Evolutionary conservation across 768 basidiomycete species (phyloP), one percentile per base, ranked within the genome.

Genomic region (Naganishia vaughanmartiniae): DNA sequence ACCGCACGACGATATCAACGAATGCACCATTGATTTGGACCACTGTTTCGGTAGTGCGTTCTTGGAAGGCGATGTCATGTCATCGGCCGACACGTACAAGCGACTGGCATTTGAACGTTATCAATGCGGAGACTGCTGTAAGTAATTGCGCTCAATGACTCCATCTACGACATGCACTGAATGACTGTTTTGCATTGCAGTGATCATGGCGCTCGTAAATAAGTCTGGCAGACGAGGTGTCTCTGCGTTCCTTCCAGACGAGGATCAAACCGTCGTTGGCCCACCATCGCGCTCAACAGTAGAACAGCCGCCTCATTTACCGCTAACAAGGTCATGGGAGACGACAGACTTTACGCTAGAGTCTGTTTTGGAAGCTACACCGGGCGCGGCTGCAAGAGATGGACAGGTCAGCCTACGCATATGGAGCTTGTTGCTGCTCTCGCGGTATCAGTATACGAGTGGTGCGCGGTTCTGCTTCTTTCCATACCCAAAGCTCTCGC

Each of bases 51-150:
- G 72, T 9, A 42, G 30, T 7, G 48, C 17, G 21, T 73, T 73
- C 42, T 7, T 58, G 6, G 15, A 26, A 36, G 72, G 72, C 11
- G 42, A 46, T 4, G 31, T 45, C 19, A 42, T 73, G 24, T n/a
- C 28, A 2, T 73, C 80, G 0, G 54, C 57, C 17, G 75, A 73
- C n/a, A 77, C 79, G 33, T 81, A 79, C 76, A 74, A 74, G 54
- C 68, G 69, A 21, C 15, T 81, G 15, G 58, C 79, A n/a, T 81
- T 81, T 54, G 70, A 42, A 4, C 24, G 74, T 21, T 76, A 78
- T 9, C 33, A 68, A n/a, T 81, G 80, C 48, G 80, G 78, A 12
- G 78, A 81, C 66, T 81, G 80, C 58, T 66, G 67, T 72, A 33
- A 68, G 71, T 69, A 10, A 28, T n/a, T 11, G 30, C 19, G 9